Evolutionary conservation across 345 rosid species (phyloP).

Genomic region (Populus euphratica): DNA sequence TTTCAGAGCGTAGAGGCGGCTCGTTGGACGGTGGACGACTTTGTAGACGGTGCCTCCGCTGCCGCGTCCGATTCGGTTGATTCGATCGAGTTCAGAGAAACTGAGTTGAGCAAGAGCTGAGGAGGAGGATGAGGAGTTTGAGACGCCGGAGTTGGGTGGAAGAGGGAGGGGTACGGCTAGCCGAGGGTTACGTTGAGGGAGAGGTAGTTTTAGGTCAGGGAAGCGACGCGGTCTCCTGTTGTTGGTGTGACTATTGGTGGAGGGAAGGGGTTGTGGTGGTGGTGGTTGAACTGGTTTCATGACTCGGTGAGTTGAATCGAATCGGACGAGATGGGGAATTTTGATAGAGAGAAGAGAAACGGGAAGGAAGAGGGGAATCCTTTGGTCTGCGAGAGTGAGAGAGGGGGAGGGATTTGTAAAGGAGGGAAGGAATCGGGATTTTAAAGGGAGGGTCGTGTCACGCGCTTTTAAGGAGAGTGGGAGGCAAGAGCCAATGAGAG

Average conservation of each 20-base stretch:
- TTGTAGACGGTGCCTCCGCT: slow-evolving; percentile 90
- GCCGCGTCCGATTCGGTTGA: slow-evolving; percentile 81
- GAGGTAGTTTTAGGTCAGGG: slow-evolving; percentile 67
- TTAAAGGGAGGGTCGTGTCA: background rate
- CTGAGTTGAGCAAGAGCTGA: slow-evolving; percentile 16
- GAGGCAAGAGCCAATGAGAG: background rate
- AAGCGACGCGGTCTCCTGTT: slow-evolving; percentile 47
- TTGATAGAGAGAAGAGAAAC: background rate
- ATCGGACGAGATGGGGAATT: background rate
- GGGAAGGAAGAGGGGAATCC: background rate
- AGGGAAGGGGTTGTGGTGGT: slow-evolving; percentile 26
- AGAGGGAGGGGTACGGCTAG: slow-evolving; percentile 89
- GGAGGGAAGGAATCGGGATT: background rate
- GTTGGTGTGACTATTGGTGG: background rate
- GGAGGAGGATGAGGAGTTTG: slow-evolving; percentile 15
- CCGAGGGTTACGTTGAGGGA: slow-evolving; percentile 57
- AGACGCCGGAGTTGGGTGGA: slow-evolving; percentile 44
- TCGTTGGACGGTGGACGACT: slow-evolving; percentile 62
- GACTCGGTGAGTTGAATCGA: slow-evolving; percentile 6
- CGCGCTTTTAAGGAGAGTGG: background rate
- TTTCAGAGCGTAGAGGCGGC: slow-evolving; percentile 65
- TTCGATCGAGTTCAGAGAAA: slow-evolving; percentile 56
- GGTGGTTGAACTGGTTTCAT: slow-evolving; percentile 64
- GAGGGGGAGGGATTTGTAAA: background rate
- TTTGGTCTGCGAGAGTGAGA: background rate